phyloP scores from a whole-genome alignment of 2,329 filamentous ascomycete species.

The Penicillium sp. region DNA sequence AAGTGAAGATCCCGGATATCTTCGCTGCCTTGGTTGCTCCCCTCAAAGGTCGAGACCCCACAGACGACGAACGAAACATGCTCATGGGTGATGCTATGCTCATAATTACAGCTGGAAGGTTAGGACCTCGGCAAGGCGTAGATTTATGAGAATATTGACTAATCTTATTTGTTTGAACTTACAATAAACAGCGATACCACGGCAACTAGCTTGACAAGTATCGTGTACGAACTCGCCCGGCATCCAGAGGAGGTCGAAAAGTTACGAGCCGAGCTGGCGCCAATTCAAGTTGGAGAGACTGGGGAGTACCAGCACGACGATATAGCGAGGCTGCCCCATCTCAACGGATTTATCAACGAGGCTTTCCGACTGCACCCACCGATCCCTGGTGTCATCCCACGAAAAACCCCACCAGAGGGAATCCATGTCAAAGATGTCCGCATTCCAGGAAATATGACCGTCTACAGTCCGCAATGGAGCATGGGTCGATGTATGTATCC shows the following conservation, averaged over 20 bases:
- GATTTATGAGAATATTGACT: too few species aligned
- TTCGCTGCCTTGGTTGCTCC: too few species aligned
- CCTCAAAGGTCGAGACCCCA: too few species aligned
- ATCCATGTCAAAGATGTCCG: background rate
- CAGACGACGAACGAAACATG: too few species aligned
- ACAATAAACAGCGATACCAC: conserved; percentile 17
- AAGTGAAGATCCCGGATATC: too few species aligned
- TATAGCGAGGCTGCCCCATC: background rate
- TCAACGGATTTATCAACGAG: conserved; percentile 1
- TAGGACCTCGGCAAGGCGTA: too few species aligned
- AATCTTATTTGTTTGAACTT: too few species aligned
- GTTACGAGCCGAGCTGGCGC: too few species aligned
- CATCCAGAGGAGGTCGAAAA: conserved; percentile 3
- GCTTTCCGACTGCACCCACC: conserved; percentile 2
- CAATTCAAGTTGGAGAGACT: too few species aligned
- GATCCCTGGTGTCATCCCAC: background rate
- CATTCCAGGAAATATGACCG: conserved; percentile 1
- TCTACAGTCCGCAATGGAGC: conserved; percentile 3
- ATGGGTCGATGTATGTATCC: conserved; percentile 6
- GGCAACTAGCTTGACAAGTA: conserved; percentile 6
- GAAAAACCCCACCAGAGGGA: conserved; percentile 1
- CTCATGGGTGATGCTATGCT: too few species aligned
- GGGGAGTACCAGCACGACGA: background rate
- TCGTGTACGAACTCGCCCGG: conserved; percentile 13
- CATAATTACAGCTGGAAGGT: too few species aligned